Percentiles rank a stretch among this genome's conserved stretches.
Conservation (phyloP, 306 rosid species). For the Trifolium subterraneum region DNA sequence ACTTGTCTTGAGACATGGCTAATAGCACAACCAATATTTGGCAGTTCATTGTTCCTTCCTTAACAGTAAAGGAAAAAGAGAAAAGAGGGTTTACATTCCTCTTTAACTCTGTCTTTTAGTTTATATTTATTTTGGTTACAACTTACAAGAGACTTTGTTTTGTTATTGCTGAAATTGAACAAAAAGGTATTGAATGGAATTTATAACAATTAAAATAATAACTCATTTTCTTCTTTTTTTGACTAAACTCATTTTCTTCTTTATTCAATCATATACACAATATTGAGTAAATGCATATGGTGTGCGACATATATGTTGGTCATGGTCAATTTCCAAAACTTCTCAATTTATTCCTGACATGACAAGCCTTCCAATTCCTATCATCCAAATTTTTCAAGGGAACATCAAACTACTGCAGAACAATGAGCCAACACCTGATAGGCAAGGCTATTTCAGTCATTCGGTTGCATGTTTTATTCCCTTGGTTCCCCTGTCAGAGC, state of each 20-base stretch:
- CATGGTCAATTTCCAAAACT: background rate
- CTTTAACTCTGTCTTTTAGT: background rate
- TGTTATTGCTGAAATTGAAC: background rate
- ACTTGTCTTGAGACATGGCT: conserved; percentile 7
- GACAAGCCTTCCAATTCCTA: background rate
- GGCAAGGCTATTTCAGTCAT: too few relatives aligned
- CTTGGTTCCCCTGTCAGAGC: too few relatives aligned
- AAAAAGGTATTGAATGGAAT: conserved; percentile 1
- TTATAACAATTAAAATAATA: background rate
- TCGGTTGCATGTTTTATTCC: too few relatives aligned
- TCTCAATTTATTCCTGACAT: background rate
- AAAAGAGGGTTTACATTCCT: background rate
- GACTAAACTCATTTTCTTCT: too few relatives aligned
- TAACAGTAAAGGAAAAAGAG: background rate
- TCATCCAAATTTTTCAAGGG: too few relatives aligned
- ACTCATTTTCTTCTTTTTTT: too few relatives aligned
- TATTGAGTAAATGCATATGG: background rate
- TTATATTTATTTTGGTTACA: too few relatives aligned
- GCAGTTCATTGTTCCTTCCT: background rate
- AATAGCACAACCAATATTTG: background rate
- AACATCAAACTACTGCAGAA: too few relatives aligned
- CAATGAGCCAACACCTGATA: too few relatives aligned
- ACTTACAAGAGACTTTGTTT: background rate
- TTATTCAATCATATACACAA: background rate
- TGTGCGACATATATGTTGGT: background rate